These are phyloP conservation scores for Monosporozyma siamensis DNA, from an alignment of 805 yeast genomes.

Conservation along the genomic window DNA sequence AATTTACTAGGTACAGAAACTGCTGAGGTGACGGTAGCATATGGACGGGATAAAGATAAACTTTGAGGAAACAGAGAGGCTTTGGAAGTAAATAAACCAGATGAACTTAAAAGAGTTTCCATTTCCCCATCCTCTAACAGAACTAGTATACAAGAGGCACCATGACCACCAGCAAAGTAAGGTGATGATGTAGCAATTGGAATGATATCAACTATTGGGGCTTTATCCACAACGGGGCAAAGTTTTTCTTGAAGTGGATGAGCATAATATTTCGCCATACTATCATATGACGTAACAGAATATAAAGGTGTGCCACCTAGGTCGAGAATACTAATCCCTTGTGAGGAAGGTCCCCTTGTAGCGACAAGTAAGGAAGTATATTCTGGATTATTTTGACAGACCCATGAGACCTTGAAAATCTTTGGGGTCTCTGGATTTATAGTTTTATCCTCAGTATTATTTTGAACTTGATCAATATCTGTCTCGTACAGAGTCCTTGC, in stretches of 20 bases:
- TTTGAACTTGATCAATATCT: constrained; percentile 47
- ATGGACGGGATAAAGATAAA: constrained; percentile 69
- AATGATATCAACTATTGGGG: constrained; percentile 38
- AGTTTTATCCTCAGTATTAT: constrained; percentile 13
- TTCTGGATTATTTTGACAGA: constrained; percentile 73
- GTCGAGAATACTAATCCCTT: constrained; percentile 48
- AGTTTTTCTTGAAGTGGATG: constrained; percentile 46
- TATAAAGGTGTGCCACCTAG: constrained; percentile 76
- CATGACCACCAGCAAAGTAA: constrained; percentile 69
- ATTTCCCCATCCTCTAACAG: constrained; percentile 56
- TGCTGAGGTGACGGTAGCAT: constrained; percentile 47
- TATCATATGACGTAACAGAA: constrained; percentile 71
- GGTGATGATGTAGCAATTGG: constrained; percentile 60
- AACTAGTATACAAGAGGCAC: constrained; percentile 57
- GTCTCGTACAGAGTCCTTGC: constrained; percentile 67
- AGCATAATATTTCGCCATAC: constrained; percentile 70
- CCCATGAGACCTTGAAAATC: constrained; percentile 59
- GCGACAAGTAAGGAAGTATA: constrained; percentile 61
- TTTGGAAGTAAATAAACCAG: constrained; percentile 41
- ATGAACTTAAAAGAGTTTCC: constrained; percentile 50
- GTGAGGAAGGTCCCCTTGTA: constrained; percentile 44
- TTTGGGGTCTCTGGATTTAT: constrained; percentile 22
- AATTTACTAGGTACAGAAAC: constrained; percentile 50
- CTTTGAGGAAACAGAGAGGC: constrained; percentile 72
- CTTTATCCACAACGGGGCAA: constrained; percentile 43